Percentiles rank a stretch among this genome's conserved stretches.
Evolutionary conservation across 352 stramenopile species (phyloP).

Genomic region (Globisporangium abappressorium): DNA sequence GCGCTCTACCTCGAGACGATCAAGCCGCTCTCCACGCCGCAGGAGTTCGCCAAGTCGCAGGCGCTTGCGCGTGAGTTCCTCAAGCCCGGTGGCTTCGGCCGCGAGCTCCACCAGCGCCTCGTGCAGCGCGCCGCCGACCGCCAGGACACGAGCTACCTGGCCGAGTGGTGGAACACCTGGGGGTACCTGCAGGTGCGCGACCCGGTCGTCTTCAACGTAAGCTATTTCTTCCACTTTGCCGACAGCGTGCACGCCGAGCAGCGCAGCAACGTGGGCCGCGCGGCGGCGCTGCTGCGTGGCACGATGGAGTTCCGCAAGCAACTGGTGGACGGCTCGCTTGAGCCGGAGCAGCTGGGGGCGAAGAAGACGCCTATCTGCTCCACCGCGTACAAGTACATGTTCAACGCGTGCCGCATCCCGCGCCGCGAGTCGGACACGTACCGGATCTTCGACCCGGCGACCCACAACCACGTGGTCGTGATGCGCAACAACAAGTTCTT

Average conservation of each 20-base stretch:
- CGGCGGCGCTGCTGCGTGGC: conserved; percentile 81
- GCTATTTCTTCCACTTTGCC: conserved; percentile 88
- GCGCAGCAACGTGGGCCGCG: conserved; percentile 58
- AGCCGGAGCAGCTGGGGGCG: conserved; percentile 86
- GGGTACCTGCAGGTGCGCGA: conserved; percentile 77
- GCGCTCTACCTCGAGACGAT: conserved; percentile 88
- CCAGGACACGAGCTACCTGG: conserved; percentile 63
- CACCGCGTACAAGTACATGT: conserved; percentile 93
- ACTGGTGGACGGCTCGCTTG: conserved; percentile 80
- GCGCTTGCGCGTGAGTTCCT: conserved; percentile 76
- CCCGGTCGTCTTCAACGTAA: conserved; percentile 87
- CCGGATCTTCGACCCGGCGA: conserved; percentile 88
- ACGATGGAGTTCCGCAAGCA: conserved; percentile 89
- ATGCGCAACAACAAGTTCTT: conserved; percentile 84
- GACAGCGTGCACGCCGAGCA: conserved; percentile 59
- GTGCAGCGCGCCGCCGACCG: conserved; percentile 47
- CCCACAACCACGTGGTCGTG: conserved; percentile 88
- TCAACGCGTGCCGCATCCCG: conserved; percentile 94
- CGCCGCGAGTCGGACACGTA: conserved; percentile 65
- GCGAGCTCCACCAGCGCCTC: conserved; percentile 77
- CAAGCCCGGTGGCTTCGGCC: conserved; percentile 44
- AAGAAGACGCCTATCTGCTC: conserved; percentile 91
- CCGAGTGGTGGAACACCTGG: conserved; percentile 80
- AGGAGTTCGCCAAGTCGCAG: conserved; percentile 73
- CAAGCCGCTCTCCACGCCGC: conserved; percentile 68